Conservation (phyloP, 306 rosid species). For the Oemleria cerasiformis region DNA sequence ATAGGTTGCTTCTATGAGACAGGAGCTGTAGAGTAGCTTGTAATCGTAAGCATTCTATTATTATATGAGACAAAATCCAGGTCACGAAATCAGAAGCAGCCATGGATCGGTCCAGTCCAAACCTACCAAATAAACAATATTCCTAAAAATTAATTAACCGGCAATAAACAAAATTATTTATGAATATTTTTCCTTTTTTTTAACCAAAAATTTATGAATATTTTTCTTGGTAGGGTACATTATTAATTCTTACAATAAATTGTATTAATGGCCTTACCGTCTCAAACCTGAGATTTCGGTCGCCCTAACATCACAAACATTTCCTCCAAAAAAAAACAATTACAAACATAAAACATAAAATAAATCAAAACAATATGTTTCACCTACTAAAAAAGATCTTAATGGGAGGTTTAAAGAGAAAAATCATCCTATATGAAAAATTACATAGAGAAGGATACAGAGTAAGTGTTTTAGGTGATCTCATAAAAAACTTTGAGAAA, state of each 20-base stretch:
- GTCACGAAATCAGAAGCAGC: background rate
- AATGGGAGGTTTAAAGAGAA: no score
- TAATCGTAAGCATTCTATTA: background rate
- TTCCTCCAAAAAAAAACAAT: no score
- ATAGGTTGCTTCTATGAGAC: background rate
- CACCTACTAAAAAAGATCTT: no score
- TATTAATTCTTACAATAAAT: slow-evolving; percentile 1
- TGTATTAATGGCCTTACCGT: no score
- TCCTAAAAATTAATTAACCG: background rate
- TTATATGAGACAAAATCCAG: background rate
- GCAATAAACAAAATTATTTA: background rate
- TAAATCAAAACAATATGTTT: no score
- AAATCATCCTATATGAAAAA: no score
- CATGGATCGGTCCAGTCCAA: background rate
- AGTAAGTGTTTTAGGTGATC: no score
- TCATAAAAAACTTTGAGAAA: no score
- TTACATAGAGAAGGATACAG: no score
- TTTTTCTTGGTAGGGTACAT: slow-evolving; percentile 9
- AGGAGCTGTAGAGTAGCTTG: background rate
- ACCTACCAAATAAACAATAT: background rate
- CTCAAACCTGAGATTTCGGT: no score
- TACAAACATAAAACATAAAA: no score
- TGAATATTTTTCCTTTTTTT: slow-evolving; percentile 1
- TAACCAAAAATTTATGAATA: slow-evolving; percentile 14
- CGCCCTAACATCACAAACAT: no score